Base-by-base conservation (phyloP, 768 basidiomycete genomes). In the Sporobolomyces pararoseus region DNA sequence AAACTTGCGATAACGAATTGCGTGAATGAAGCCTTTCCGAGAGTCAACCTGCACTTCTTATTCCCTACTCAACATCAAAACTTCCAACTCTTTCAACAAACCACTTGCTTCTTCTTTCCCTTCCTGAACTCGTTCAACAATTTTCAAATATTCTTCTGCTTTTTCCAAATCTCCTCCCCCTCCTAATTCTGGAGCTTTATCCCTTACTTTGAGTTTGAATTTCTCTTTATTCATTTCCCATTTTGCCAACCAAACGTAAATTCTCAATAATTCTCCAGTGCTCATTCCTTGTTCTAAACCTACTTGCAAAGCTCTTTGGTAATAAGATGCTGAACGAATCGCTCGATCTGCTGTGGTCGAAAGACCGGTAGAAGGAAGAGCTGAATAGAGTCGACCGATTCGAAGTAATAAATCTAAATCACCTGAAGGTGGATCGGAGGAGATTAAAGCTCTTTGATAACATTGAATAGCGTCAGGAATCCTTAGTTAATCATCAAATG, bases 391-490 rank as follows among this genome's bases (percentile, higher is more conserved):
- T 76, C 83, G 85, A 23, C 91, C 91, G 39, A 93, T 81, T 77
- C 86, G 90, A 44, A 88, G 80, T 14, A 47, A 32, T 17, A 66
- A 44, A 25, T 70, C 69, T 3, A 64, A 53, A n/a, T 70, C 73
- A 32, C 61, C 72, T 34, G 74, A 72, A 7, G 75, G 67, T 27
- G 59, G 59, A 35, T 77, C 76, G 25, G 68, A 49, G 16, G 67
- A 59, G 55, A 75, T 58, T 52, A 98, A 83, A 17, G 95, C 94
- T 47, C 93, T 89, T 74, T 91, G 90, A 71, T 91, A 86, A 76
- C 92, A 91, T 77, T 93, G 88, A 51, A 94, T 87, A 21, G 96
- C 93, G 79, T 98, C 94, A 68, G 87, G 84, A 53, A 84, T 83
- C 78, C 95, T 95, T n/a, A n/a, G n/a, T n/a, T n/a, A n/a, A n/a